Base-by-base conservation (phyloP, 1,139 yeast genomes). In the Suhomyces atakaporum region DNA sequence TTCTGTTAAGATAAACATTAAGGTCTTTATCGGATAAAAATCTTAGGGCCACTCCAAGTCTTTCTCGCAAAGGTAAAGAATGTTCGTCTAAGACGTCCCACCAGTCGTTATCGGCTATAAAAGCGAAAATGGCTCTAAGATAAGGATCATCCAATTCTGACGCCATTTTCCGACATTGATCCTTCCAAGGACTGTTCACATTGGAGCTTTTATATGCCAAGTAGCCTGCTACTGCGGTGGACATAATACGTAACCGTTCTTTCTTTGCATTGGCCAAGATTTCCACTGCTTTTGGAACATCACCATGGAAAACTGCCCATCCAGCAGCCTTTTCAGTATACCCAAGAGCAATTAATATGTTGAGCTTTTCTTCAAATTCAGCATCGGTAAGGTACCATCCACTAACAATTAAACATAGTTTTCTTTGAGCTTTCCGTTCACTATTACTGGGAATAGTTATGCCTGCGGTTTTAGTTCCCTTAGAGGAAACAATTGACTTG, bases 281-380 rank as follows among this genome's bases (percentile, higher is more conserved):
- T 22, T 78, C 79, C 7, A 90, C 85, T 0, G 97, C 96, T 39
- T 81, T 74, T 4, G 78, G 75, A 2, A 92, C 85, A 57, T 89
- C 86, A 2, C 96, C 96, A 56, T 88, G 94, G 59, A 92, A 92
- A 1, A 89, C 92, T 0, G 97, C 97, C 96, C 96, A 88, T 0
- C 95, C 97, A 0, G 97, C 98, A 1, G 98, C 97, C 54, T 92
- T 83, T 45, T 88, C 96, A 42, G 76, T 76, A 44, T 77, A 75
- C 0, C 88, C 92, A 18, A 69, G 62, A 0, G 66, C 59, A 19
- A 83, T 77, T 29, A 90, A 67, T 28, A 71, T 67, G 23, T 67
- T 65, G 32, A 87, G 73, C 46, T 84, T 81, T 30, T 75, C 80
- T 40, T 89, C 95, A 45, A 89, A 73, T 51, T 88, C 96, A 11